Evolutionary conservation across 257 asterid species (phyloP).

Genomic region (Asclepias syriaca): DNA sequence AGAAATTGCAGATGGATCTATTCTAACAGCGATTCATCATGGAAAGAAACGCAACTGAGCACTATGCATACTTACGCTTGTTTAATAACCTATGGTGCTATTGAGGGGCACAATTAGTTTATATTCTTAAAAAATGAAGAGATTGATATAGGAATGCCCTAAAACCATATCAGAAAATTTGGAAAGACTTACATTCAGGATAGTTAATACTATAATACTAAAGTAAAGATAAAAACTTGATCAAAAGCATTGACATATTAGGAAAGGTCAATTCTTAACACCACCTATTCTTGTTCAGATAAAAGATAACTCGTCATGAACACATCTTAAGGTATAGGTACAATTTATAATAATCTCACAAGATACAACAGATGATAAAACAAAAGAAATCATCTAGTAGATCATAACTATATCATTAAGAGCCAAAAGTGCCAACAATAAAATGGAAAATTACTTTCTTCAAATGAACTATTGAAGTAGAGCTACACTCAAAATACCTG

Average conservation of each 20-base stretch:
- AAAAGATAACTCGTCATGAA: background rate
- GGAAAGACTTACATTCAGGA: background rate
- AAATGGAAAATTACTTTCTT: background rate
- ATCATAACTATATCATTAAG: background rate
- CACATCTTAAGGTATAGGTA: background rate
- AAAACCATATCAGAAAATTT: background rate
- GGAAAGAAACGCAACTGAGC: background rate
- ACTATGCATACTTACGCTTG: background rate
- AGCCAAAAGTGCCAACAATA: background rate
- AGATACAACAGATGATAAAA: background rate
- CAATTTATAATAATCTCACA: background rate
- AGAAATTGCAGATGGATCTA: background rate
- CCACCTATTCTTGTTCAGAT: background rate
- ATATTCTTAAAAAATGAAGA: background rate
- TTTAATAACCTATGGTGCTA: background rate
- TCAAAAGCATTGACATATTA: background rate
- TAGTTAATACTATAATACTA: background rate
- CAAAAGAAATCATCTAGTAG: background rate
- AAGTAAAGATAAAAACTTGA: background rate
- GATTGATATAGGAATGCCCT: background rate
- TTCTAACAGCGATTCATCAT: background rate
- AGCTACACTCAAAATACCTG: conserved; percentile 39
- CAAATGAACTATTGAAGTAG: background rate
- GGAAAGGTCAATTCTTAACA: background rate
- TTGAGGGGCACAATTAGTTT: background rate